These are phyloP conservation scores for Clonostachys solani DNA, from an alignment of 2,329 filamentous ascomycete genomes.

Conservation along the genomic window DNA sequence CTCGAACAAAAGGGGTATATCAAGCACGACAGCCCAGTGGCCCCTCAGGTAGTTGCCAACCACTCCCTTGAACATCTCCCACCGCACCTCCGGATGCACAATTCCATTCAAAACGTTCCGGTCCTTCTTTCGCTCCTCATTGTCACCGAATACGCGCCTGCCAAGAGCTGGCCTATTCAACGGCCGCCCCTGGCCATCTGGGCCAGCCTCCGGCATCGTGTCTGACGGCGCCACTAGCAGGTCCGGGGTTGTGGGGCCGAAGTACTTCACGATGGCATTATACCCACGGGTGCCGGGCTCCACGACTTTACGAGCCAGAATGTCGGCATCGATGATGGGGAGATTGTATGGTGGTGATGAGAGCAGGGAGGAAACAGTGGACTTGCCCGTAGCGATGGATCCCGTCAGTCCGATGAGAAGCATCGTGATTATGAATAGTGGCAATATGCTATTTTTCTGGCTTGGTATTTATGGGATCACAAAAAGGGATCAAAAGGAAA, in stretches of 20 bases:
- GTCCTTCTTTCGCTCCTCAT: slow-evolving; percentile 65
- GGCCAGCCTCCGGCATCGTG: slow-evolving; percentile 48
- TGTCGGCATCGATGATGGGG: slow-evolving; percentile 90
- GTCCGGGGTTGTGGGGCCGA: slow-evolving; percentile 78
- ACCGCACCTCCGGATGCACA: slow-evolving; percentile 85
- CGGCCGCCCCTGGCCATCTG: slow-evolving; percentile 54
- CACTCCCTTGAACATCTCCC: slow-evolving; percentile 74
- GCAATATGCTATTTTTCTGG: no score
- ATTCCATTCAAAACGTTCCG: slow-evolving; percentile 80
- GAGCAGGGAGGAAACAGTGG: slow-evolving; percentile 84
- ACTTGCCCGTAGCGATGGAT: slow-evolving; percentile 97
- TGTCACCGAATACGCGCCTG: slow-evolving; percentile 78
- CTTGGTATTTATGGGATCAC: no score
- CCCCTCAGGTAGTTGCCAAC: slow-evolving; percentile 70
- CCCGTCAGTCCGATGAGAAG: slow-evolving; percentile 93
- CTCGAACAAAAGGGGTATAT: slow-evolving; percentile 91
- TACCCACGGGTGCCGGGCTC: slow-evolving; percentile 87
- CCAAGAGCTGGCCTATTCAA: slow-evolving; percentile 86
- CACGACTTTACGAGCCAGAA: slow-evolving; percentile 88
- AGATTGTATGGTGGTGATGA: slow-evolving; percentile 76
- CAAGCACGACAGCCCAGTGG: slow-evolving; percentile 84
- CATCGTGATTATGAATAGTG: slow-evolving; percentile 48
- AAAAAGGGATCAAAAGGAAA: no score
- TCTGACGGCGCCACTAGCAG: slow-evolving; percentile 62
- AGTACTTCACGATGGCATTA: slow-evolving; percentile 75